Evolutionary conservation across 2,329 filamentous ascomycete species (phyloP), one percentile per base, ranked within the genome.

Genomic region (Fusarium bactridioides): DNA sequence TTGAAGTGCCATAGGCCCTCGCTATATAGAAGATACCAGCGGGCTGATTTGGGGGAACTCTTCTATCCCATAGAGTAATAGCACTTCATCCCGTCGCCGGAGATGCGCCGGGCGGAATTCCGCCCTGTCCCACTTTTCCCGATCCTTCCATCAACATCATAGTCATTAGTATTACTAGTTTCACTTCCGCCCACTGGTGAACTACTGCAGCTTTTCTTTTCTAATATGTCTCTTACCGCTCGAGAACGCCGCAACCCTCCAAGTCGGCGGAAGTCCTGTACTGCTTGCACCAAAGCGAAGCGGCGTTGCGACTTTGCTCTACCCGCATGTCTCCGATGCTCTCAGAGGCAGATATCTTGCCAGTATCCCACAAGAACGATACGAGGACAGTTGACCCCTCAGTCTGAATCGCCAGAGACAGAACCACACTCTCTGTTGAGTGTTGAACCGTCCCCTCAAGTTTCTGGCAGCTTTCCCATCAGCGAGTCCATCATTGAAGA

Each of bases 201-300:
- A 38, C 12, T 10, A 29, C 25, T 41, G 48, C 35, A 38, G 19
- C 51, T 13, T 27, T 50, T 10, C 10, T 31, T 40, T 48, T 50
- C 23, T 33, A 47, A 21, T 19, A 79, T 80, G 78, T 80, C 79
- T 3, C 73, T 79, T 23, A 78, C 79, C 33, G 64, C 77, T 15
- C 72, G 75, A 40, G 84, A 85, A 76, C 81, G 80, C 59, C 79
- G 70, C 31, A 86, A 85, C 78, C 85, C 84, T 38, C 86, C 82
- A 48, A 83, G 83, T 9, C 79, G 84, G 62, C 86, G 87, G 51
- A 90, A 89, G 78, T 87, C 89, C 7, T 91, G 88, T 74, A 80
- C 83, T 7, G 84, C 85, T 31, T 90, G 89, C 79, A 88, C 85
- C 53, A 85, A 84, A 73, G 84, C 88, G 29, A 90, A 90, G 77